A percentile compares a stretch with the other conserved stretches of the same genome.
Conservation (phyloP, 2,329 filamentous ascomycete species). For the Tricladium varicosporioides region DNA sequence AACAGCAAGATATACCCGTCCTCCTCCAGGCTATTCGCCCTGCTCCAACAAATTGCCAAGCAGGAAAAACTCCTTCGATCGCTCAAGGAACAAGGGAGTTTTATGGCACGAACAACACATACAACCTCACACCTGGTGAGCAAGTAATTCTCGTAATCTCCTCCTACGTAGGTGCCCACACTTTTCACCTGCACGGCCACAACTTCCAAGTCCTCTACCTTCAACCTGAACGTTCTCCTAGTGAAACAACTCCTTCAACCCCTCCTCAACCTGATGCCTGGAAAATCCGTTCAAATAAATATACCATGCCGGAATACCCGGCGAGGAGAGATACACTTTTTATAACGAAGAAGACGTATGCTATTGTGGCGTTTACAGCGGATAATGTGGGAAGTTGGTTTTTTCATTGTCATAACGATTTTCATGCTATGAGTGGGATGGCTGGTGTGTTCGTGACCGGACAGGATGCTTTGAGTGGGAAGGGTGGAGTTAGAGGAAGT, state of each 20-base stretch:
- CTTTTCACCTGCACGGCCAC: not conserved
- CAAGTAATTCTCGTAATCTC: not conserved
- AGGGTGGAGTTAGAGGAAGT: not conserved
- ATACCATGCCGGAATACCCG: not conserved
- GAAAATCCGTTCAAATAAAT: not conserved
- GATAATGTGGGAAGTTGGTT: not conserved
- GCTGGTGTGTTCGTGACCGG: not conserved
- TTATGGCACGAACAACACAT: not conserved
- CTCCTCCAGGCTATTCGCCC: not conserved
- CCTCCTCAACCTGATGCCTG: not conserved
- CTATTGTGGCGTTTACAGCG: not conserved
- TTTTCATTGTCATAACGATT: slow-evolving; percentile 4
- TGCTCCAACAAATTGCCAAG: not conserved
- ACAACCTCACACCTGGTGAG: not conserved
- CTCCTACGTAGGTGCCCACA: not conserved
- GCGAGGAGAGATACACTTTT: not conserved
- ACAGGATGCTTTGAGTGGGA: not conserved
- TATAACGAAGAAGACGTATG: not conserved
- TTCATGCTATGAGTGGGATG: not conserved
- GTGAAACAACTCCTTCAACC: not conserved
- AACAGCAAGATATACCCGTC: not conserved
- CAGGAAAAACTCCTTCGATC: not conserved
- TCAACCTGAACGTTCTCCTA: not conserved
- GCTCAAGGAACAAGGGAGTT: too few relatives aligned
- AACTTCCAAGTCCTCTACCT: slow-evolving; percentile 1